Percentiles rank a stretch among this genome's conserved stretches.
Evolutionary conservation across 352 stramenopile species (phyloP).

Genomic region (Phytophthora pisi): DNA sequence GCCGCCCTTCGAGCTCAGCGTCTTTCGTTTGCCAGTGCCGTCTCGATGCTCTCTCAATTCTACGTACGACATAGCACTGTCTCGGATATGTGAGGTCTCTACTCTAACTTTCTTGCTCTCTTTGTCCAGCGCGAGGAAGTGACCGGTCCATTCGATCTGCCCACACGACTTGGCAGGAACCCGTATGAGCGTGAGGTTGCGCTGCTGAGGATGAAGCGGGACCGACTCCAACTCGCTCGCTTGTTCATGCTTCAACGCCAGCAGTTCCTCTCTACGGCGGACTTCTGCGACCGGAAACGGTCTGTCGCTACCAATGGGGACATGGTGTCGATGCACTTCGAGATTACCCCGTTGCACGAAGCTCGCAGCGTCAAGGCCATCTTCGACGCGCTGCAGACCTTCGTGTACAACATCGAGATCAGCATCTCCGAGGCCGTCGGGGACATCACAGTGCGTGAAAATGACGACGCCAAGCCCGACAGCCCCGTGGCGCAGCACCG

Average conservation of each 20-base stretch:
- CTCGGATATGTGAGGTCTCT: no score
- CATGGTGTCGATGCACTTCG: conserved; percentile 33
- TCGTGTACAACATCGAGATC: conserved; percentile 39
- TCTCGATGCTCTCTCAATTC: background rate
- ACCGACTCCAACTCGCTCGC: conserved; percentile 31
- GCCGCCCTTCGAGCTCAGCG: background rate
- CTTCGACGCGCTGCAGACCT: conserved; percentile 31
- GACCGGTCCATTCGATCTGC: conserved; percentile 12
- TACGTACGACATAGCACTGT: background rate
- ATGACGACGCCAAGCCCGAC: background rate
- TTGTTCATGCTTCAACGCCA: conserved; percentile 32
- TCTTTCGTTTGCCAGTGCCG: background rate
- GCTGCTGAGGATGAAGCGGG: conserved; percentile 25
- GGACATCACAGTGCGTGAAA: conserved; percentile 32
- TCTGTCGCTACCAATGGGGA: conserved; percentile 32
- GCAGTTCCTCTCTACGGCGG: conserved; percentile 25
- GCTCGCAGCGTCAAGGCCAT: conserved; percentile 19
- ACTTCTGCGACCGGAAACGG: conserved; percentile 36
- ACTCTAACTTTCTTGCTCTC: no score
- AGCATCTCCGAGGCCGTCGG: conserved; percentile 33
- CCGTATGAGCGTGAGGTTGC: background rate
- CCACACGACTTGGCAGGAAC: conserved; percentile 8
- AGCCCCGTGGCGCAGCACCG: background rate
- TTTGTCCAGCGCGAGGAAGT: background rate
- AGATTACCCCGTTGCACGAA: conserved; percentile 28